Evolutionary conservation across 2,329 filamentous ascomycete species (phyloP).

Genomic region (Ilyonectria mors-panacis): DNA sequence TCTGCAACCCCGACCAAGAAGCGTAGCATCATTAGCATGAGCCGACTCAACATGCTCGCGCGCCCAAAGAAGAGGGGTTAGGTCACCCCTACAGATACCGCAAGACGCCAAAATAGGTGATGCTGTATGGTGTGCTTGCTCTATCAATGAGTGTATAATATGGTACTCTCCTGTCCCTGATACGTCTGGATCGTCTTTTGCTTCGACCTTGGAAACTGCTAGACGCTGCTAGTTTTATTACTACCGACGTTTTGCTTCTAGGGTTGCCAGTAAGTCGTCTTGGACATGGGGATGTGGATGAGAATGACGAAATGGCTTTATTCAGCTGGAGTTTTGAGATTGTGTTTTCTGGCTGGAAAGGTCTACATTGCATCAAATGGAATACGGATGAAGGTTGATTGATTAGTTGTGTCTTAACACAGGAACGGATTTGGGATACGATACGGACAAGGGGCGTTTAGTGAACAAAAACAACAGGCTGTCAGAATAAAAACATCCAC

Average conservation of each 20-base stretch:
- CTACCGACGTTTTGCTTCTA: conserved; percentile 15
- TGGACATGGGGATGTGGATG: conserved; percentile 29
- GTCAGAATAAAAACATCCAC: conserved; percentile 42
- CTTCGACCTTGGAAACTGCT: not conserved
- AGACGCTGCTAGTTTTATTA: conserved; percentile 15
- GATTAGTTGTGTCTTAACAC: conserved; percentile 33
- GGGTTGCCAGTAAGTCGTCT: conserved; percentile 7
- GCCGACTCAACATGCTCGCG: conserved; percentile 73
- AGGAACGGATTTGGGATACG: conserved; percentile 39
- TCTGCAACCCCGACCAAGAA: conserved; percentile 63
- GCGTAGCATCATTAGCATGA: conserved; percentile 67
- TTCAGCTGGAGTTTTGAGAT: conserved; percentile 48
- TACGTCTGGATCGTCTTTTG: conserved; percentile 14
- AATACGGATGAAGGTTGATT: conserved; percentile 32
- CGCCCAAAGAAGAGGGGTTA: conserved; percentile 71
- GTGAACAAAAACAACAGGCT: conserved; percentile 42
- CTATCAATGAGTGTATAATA: conserved; percentile 42
- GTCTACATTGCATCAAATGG: conserved; percentile 40
- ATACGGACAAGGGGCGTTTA: conserved; percentile 43
- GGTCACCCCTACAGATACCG: conserved; percentile 15
- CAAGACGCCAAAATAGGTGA: not conserved
- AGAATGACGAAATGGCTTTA: conserved; percentile 43
- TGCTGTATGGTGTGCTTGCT: conserved; percentile 1
- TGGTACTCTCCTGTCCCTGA: conserved; percentile 29
- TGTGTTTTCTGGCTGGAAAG: conserved; percentile 43